Base-by-base conservation (phyloP, 306 rosid species). In the Quercus bicolor region DNA sequence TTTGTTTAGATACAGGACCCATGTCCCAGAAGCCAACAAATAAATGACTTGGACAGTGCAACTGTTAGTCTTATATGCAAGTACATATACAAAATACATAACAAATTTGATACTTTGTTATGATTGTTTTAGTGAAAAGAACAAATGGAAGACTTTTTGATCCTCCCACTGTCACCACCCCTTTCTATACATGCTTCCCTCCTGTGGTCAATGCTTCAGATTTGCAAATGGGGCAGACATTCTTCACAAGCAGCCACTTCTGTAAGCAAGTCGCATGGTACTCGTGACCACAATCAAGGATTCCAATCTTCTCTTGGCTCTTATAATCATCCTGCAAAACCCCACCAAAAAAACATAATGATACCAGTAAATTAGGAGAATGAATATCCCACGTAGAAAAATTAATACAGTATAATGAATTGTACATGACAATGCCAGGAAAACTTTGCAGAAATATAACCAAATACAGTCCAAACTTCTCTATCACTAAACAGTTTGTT, bases 141-240 rank as follows among this genome's bases (percentile, higher is more conserved):
- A 24, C 80, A 73, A 73, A 75, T 74, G 79, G 68, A 70, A n/a
- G 59, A 77, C 54, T 77, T 64, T 56, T 78, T 80, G 33, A 40
- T 77, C 62, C 28, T 64, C 64, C 79, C 4, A 65, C 53, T 21
- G 3, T 43, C 20, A 29, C 53, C 55, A 64, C 78, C 73, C 43
- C 45, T 68, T 73, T 34, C 84, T 88, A 92, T 76, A 68, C 78
- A 78, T 78, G 85, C 77, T 60, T 87, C 83, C 77, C 81, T 74
- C 83, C 85, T 2, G 82, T 72, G 31, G 60, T 71, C 84, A 91
- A 68, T 15, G 99, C 99, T 85, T 96, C 98, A 7, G 96, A 93
- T 83, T 96, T 96, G 97, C 99, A 96, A 75, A 96, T 73, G 15
- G 99, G 98, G 80, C 99, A 96, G 23, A 88, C 96, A 61, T 96